Evolutionary conservation across 225 moss, liverwort and hornwort genomes (phyloP).

Genomic region (Sphagnum contortum): DNA sequence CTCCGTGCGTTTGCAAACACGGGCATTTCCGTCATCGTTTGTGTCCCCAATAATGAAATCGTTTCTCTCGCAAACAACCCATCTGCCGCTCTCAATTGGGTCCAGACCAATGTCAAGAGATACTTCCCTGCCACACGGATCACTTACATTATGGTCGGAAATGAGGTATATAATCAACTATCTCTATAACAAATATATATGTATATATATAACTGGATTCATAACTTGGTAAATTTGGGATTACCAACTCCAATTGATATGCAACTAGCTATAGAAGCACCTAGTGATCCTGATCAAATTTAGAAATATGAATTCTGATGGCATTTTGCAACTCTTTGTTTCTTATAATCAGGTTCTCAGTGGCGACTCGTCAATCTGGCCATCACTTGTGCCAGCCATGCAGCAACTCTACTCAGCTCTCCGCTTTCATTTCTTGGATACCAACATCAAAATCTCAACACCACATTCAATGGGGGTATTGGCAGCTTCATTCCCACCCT

Average conservation of each 20-base stretch:
- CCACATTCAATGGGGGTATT: constrained; percentile 6
- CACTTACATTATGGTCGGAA: constrained; percentile 61
- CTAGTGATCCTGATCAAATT: background rate
- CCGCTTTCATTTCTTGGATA: constrained; percentile 22
- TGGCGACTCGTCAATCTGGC: constrained; percentile 41
- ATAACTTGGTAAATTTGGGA: background rate
- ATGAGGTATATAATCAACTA: constrained; percentile 44
- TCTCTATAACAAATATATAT: background rate
- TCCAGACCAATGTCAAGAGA: constrained; percentile 40
- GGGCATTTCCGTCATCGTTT: constrained; percentile 3
- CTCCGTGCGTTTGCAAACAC: constrained; percentile 5
- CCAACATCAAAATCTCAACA: constrained; percentile 22
- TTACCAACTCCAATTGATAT: too few relatives aligned
- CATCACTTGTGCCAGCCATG: constrained; percentile 76
- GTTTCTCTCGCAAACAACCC: background rate
- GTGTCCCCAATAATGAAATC: constrained; percentile 3
- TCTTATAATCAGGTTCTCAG: constrained; percentile 17
- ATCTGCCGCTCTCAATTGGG: background rate
- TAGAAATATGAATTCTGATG: background rate
- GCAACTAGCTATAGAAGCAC: too few relatives aligned
- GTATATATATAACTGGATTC: constrained; percentile 2
- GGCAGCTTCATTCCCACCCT: constrained; percentile 9
- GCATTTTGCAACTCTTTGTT: background rate
- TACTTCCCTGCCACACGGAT: constrained; percentile 36
- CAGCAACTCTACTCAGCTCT: constrained; percentile 58